These are phyloP conservation scores for Voacanga thouarsii DNA, from an alignment of 257 asterid genomes.

Conservation along the genomic window DNA sequence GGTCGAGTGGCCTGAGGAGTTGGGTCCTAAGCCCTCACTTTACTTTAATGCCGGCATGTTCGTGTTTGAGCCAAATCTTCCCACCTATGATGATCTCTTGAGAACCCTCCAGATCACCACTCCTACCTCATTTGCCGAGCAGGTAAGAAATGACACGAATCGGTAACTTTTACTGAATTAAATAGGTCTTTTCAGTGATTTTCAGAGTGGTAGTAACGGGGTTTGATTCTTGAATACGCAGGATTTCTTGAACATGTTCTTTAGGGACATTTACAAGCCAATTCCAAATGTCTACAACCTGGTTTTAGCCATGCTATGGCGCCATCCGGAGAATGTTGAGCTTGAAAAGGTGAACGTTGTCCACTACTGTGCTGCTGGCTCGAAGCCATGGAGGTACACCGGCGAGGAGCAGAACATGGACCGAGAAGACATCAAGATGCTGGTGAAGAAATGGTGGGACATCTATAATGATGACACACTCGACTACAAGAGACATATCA, in stretches of 20 bases:
- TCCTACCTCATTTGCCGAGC: slow-evolving; percentile 21
- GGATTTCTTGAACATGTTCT: slow-evolving; percentile 32
- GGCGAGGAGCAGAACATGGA: slow-evolving; percentile 20
- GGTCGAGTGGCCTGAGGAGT: slow-evolving; percentile 22
- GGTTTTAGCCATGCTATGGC: slow-evolving; percentile 27
- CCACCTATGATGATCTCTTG: slow-evolving; percentile 25
- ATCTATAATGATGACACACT: background rate
- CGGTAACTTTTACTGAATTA: background rate
- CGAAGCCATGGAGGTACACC: slow-evolving; percentile 30
- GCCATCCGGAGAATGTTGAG: slow-evolving; percentile 27
- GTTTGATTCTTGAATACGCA: background rate
- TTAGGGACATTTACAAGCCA: slow-evolving; percentile 18
- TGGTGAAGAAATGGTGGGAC: slow-evolving; percentile 25
- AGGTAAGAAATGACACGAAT: background rate
- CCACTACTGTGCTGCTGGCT: slow-evolving; percentile 24
- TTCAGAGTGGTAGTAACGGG: background rate
- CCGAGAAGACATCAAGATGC: slow-evolving; percentile 23
- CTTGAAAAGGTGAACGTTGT: slow-evolving; percentile 24
- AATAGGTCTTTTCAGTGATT: background rate
- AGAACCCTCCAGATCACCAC: slow-evolving; percentile 9
- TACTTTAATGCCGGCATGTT: slow-evolving; percentile 38
- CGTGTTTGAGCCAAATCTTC: slow-evolving; percentile 23
- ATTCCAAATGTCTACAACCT: slow-evolving; percentile 21
- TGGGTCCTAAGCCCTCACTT: slow-evolving; percentile 29
- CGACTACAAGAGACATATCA: background rate